Base-by-base conservation (phyloP, 805 yeast species). In the Metschnikowia shivogae region DNA sequence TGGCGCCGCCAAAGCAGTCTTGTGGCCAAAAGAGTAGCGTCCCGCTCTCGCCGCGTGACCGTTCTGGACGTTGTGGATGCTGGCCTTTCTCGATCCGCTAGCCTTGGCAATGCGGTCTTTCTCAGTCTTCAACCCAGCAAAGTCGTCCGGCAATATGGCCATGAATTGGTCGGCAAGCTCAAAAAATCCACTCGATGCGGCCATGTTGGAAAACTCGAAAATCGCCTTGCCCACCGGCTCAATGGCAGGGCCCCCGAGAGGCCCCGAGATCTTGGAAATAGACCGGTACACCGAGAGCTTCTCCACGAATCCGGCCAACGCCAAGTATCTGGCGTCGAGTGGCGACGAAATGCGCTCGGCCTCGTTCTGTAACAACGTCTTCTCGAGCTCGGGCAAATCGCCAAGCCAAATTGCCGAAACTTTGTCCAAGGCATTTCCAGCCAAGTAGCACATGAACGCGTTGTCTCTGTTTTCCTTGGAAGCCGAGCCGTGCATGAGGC, bases 331-430 rank as follows among this genome's bases (percentile, higher is more conserved):
- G 19, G 96, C 96, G 52, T 85, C 93, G 44, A 85, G 84, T 1
- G 88, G 81, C 3, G 96, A 78, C 0, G 67, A 43, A 32, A 70
- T 63, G 8, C 68, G 64, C 27, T 51, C 47, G 52, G 80, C 83
- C 26, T 68, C 58, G 1, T 70, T 59, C 39, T 74, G 66, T 57
- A 85, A 69, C 44, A 73, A 67, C 29, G 56, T 57, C 5, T 56
- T 46, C 57, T 78, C 81, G 47, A 65, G 62, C 3, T 52, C 67
- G 7, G 71, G 65, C 43, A 78, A 60, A 64, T 93, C 99, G 24
- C 79, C 71, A 42, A 87, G 75, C 99, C 99, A 93, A 51, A 93
- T 78, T 10, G 71, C 63, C 4, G 95, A 79, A 38, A 89, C 82
- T 58, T 83, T 86, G 50, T 85, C 95, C 42, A 89, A 72, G 4